phyloP scores from a whole-genome alignment of 2,329 filamentous ascomycete genomes.

The Ophiostoma sp. region DNA sequence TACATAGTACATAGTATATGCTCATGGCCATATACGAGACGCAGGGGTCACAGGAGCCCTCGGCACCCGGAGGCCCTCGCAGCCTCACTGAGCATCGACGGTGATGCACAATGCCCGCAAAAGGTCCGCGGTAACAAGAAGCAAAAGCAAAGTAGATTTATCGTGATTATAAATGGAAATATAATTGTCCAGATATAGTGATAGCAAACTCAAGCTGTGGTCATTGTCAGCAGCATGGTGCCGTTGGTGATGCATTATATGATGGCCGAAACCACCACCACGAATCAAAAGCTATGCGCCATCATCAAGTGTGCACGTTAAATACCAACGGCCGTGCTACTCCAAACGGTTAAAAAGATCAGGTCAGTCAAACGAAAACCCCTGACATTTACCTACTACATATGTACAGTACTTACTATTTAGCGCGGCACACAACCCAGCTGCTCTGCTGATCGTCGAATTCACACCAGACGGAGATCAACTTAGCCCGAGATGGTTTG shows the following conservation, averaged over 20 bases:
- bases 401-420: neutral
- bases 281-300: too few species aligned
- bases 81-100: neutral
- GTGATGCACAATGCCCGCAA: neutral
- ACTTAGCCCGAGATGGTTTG: neutral
- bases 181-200: too few species aligned
- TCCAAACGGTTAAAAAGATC: neutral
- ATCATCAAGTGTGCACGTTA: neutral
- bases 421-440: neutral
- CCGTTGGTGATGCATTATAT: neutral
- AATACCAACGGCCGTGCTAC: neutral
- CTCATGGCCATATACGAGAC: conserved; percentile 4
- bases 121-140: neutral
- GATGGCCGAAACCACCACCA: neutral
- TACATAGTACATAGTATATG: neutral
- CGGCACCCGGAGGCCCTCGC: neutral
- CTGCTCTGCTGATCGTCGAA: neutral
- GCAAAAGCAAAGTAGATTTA: neutral
- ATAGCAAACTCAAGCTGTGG: neutral
- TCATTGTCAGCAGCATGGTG: neutral
- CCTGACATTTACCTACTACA: neutral
- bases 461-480: neutral
- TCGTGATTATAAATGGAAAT: too few species aligned
- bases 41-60: conserved; percentile 1
- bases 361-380: neutral